Base-by-base conservation (phyloP, 2,329 filamentous ascomycete species). In the Verruconis gallopava region DNA sequence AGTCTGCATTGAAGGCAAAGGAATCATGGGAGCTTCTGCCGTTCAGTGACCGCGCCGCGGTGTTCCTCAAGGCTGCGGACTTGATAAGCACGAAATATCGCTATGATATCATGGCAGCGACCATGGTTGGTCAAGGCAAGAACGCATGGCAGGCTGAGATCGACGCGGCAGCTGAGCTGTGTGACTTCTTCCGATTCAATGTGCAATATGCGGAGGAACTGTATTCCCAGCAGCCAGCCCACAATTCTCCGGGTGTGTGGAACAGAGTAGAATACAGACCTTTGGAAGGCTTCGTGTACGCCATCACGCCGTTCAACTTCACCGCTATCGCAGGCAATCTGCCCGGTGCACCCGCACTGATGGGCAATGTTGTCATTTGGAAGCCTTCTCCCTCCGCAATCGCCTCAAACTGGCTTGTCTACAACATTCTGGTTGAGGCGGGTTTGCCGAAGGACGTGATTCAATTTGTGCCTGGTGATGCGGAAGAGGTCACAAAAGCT, bases 131-230 rank as follows among this genome's bases (percentile, higher is more conserved):
- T 47, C 89, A 98, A 65, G 89, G 91, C 55, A 96, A 96, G 75
- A 96, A 95, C 61, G 85, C 85, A 37, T 96, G 86, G 86, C 89
- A 98, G 65, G 89, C 91, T n/a, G 89, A 98, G 71, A 96, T 96
- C 49, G 89, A 96, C 62, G 75, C 88, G 30, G 89, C 89, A 14
- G 89, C 89, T 5, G 91, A 98, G 70, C 66, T 93, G 52, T 81
- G 77, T 52, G 89, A 98, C 60, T 96, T 96, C 65, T 68, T 96
- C 58, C 77, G 86, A 35, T 94, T 95, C 69, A 91, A 91, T 57
- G 89, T 95, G 41, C 78, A 88, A 60, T 95, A 91, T 56, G 89
- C 89, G 20, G 81, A 94, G 65, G 84, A 95, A 58, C 68, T 94
- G 43, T 94, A 95, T 60, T 75, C 76, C 28, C 78, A 85, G 58